Base-by-base conservation (phyloP, 2,329 filamentous ascomycete species). In the Dothiorella sarmentorum region DNA sequence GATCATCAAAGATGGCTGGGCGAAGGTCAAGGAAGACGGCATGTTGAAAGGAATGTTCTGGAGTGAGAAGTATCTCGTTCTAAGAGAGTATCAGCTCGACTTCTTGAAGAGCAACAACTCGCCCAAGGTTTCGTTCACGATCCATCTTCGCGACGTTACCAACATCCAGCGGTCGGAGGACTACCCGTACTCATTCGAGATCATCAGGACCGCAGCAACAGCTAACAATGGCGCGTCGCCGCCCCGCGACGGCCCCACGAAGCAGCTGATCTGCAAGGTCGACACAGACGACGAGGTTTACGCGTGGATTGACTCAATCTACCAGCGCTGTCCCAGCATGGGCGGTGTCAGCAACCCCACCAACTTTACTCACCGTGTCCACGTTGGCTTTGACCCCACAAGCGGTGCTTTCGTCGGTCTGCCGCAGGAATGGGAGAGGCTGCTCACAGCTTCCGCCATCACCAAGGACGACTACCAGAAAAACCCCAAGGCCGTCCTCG, bases 401-500 rank as follows among this genome's bases (percentile, higher is more conserved):
- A 96, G 91, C 2, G 94, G 94, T 63, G 91, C 94, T 65, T 99
- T 99, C 68, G 91, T 96, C 47, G 94, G 94, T 37, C 76, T 99
- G 65, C 94, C 94, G 1, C 87, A 91, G 4, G 94, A 99, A 78
- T 99, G 94, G 94, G 94, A 96, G 70, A 95, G 95, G 75, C 82
- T 99, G 53, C 82, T 99, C 65, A 97, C 94, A 69, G 92, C 91
- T 7, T 97, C 94, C 2, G 94, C 94, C 60, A 94, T 99, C 69
- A 97, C 94, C 61, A 96, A 97, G 75, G 94, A 99, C 69, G 94
- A 99, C 72, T 97, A 97, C 75, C 91, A 96, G 76, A 92, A 94
- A 70, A 97, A 99, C 69, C 94, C 94, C 4, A 78, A 80, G 63
- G 78, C 78, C 27, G 78, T 81, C 24, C 86, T 91, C 58, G 89